Base-by-base conservation (phyloP, 75 land plant species). In the Cryptomeria japonica region DNA sequence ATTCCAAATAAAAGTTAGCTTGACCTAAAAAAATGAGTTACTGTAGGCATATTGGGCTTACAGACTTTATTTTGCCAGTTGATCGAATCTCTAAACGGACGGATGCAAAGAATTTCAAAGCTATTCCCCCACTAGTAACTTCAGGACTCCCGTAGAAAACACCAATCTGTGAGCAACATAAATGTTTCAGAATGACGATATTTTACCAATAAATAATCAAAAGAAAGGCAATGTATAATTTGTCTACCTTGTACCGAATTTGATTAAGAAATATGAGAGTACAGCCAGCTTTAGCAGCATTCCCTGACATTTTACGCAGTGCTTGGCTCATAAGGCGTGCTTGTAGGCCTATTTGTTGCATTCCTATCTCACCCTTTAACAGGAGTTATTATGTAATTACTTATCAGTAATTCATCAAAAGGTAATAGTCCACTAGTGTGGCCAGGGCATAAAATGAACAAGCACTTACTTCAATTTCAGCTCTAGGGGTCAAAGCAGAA, bases 321-420 rank as follows among this genome's bases (percentile, higher is more conserved):
- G 99, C 99, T 92, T 97, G 99, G 83, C 99, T 97, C 99, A 97
- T 97, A 9, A 97, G 95, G 34, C 99, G 97, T 70, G 99, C 99
- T 89, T 97, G 99, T 84, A 97, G 86, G 47, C 99, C 99, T 83
- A 97, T 97, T 91, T 97, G 99, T 72, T 95, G 98, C 98, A 95
- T 97, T 55, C 99, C 99, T 47, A 97, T 97, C 93, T 97, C 99
- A 85, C 99, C 99, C 99, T 97, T 86, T 77, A 22, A 51, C 46
- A 86, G 34, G 25, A 6, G 13, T 49, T 28, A 46, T 82, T 46
- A n/a, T 18, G 34, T 31, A n/a, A 46, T 4, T 82, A 41, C 13
- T 82, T 11, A 46, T 82, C 47, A 82, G 15, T 44, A 25, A 46
- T 3, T 44, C 13, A 44, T 82, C 46, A 22, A 79, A 82, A 82